Base-by-base conservation (phyloP, 106 monocot genomes). In the Dendrobium officinale region DNA sequence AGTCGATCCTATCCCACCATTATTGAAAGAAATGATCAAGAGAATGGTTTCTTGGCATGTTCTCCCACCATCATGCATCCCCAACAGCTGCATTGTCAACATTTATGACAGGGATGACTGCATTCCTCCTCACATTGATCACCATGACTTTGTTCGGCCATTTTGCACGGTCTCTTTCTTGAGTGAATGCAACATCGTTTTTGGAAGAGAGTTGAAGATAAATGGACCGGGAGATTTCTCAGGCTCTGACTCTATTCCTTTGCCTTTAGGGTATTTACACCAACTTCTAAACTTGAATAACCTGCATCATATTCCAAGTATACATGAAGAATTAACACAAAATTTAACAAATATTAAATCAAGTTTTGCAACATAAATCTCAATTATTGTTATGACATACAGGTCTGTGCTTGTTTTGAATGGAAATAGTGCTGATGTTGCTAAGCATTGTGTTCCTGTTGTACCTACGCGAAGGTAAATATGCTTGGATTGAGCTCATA, bases 341-440 rank as follows among this genome's bases (percentile, higher is more conserved):
- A 9, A 8, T 19, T 10, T 8, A 1, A 33, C 15, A 4, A 24
- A 4, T 24, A 67, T 5, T 70, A 20, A 70, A 31, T 33, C 29
- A 33, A 33, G 33, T 70, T 51, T 70, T 31, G 33, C 3, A 33
- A 70, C 31, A 29, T 33, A 13, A 70, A 70, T 31, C 15, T 9
- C 11, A 6, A 70, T 70, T 70, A 37, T 4, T 37, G 54, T 54
- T 70, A 33, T 37, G 10, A 33, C 10, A 31, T 40, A 55, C 61
- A 92, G 94, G 83, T 94, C 94, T 8, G 94, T 92, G 41, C 85
- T 94, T 24, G 80, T 94, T 45, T 58, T 94, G 47, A 94, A 90
- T 73, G 91, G 94, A 9, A 94, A 94, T 85, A 91, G 86, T 1
- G 94, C 94, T 75, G 91, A 94, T 67, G 80, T 94, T 11, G 91